phyloP scores from a whole-genome alignment of 345 rosid species.

The Zanthoxylum bungeanum region DNA sequence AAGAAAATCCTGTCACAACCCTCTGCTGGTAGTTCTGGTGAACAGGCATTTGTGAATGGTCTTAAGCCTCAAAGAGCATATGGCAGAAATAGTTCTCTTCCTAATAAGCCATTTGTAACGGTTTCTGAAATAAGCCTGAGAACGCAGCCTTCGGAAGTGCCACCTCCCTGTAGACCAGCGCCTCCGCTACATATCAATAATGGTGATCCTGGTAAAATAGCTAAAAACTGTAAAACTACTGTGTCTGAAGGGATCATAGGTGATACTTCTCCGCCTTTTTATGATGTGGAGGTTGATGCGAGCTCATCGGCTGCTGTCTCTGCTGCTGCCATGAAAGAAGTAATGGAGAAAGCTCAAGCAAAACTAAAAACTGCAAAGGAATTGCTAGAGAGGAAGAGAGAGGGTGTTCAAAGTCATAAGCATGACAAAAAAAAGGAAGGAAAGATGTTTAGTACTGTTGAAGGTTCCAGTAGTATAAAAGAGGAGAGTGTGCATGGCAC shows the following conservation, averaged over 20 bases:
- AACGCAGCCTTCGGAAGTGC: conserved; percentile 75
- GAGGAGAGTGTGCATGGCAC: conserved; percentile 18
- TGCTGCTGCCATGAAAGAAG: conserved; percentile 75
- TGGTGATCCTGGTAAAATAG: conserved; percentile 29
- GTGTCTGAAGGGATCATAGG: conserved; percentile 38
- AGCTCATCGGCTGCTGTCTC: conserved; percentile 74
- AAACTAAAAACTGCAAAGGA: conserved; percentile 71
- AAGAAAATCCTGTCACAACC: conserved; percentile 43
- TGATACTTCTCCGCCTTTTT: conserved; percentile 62
- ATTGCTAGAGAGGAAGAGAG: conserved; percentile 62
- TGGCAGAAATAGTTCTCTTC: conserved; percentile 36
- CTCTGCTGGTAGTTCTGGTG: conserved; percentile 19
- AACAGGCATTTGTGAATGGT: conserved; percentile 32
- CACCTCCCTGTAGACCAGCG: conserved; percentile 86
- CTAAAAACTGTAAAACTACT: conserved; percentile 33
- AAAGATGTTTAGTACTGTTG: conserved; percentile 18
- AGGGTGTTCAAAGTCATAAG: conserved; percentile 28
- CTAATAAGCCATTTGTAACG: conserved; percentile 54
- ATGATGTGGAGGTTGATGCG: conserved; percentile 93
- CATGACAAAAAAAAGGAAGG: conserved; percentile 38
- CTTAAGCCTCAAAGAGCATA: conserved; percentile 28
- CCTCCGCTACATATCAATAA: conserved; percentile 40
- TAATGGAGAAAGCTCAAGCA: conserved; percentile 77
- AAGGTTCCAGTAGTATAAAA: conserved; percentile 12
- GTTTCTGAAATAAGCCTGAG: conserved; percentile 73